phyloP scores from a whole-genome alignment of 1,139 yeast species.

The Protomyces arabidopsidicola region DNA sequence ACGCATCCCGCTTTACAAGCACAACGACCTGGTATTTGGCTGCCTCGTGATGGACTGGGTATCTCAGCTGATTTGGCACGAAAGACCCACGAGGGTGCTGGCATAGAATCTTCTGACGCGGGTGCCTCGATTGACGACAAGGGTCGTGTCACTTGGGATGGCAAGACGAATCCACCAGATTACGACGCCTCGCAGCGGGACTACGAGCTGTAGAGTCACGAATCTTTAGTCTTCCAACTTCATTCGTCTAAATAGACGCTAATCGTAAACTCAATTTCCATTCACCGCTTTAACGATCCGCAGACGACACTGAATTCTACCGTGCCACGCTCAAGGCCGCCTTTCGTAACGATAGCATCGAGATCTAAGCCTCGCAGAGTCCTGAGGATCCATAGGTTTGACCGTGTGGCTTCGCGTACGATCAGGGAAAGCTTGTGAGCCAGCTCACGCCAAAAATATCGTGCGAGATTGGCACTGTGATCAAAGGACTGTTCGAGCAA shows the following conservation, averaged over 20 bases:
- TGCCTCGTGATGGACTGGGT: constrained; percentile 81
- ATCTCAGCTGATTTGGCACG: constrained; percentile 59
- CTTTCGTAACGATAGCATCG: constrained; percentile 5
- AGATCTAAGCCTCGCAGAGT: background rate
- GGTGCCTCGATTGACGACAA: constrained; percentile 60
- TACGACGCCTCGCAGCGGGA: constrained; percentile 74
- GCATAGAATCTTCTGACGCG: constrained; percentile 57
- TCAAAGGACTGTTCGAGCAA: constrained; percentile 12
- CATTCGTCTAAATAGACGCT: background rate
- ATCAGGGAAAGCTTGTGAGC: constrained; percentile 6
- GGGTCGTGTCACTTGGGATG: constrained; percentile 53
- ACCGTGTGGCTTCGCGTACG: constrained; percentile 15
- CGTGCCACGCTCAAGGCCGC: constrained; percentile 16
- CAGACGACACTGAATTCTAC: constrained; percentile 20
- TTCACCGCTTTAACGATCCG: constrained; percentile 9
- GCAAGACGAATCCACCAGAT: constrained; percentile 71
- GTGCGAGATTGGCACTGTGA: constrained; percentile 16
- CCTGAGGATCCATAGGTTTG: constrained; percentile 18
- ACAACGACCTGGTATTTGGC: constrained; percentile 72
- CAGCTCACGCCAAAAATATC: constrained; percentile 24
- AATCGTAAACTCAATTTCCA: background rate
- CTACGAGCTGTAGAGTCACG: constrained; percentile 53
- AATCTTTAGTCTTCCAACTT: background rate
- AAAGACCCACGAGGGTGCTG: constrained; percentile 39
- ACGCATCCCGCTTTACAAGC: constrained; percentile 67